A percentile compares a stretch with the other conserved stretches of the same genome.
phyloP scores from a whole-genome alignment of 768 basidiomycete genomes.

The Mycena metata region DNA sequence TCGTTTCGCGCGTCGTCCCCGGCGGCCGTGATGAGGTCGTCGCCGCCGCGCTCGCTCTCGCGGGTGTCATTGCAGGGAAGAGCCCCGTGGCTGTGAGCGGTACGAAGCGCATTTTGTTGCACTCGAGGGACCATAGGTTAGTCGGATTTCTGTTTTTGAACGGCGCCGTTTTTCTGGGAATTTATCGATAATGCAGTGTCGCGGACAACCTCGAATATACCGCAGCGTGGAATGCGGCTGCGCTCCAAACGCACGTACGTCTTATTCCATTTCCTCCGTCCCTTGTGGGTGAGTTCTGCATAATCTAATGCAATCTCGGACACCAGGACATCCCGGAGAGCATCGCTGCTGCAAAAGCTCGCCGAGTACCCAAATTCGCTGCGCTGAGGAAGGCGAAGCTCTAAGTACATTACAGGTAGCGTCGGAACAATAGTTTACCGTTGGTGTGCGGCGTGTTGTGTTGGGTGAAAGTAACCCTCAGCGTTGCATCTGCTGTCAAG shows the following conservation, averaged over 20 bases:
- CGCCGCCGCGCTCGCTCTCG: constrained; percentile 74
- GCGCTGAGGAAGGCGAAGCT: constrained; percentile 3
- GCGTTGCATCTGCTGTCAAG: no score
- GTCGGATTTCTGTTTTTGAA: constrained; percentile 34
- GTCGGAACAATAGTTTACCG: no score
- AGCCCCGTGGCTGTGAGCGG: constrained; percentile 84
- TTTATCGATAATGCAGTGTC: constrained; percentile 4
- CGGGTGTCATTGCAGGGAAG: constrained; percentile 75
- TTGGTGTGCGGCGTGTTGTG: no score
- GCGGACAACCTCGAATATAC: constrained; percentile 31
- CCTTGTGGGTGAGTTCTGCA: not conserved
- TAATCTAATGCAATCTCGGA: no score
- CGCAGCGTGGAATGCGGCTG: constrained; percentile 32
- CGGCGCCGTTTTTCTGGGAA: no score
- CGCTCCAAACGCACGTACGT: constrained; percentile 25
- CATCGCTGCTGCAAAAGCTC: not conserved
- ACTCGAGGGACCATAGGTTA: constrained; percentile 85
- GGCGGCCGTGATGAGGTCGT: constrained; percentile 79
- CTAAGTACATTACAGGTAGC: not conserved
- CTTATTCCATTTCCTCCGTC: not conserved
- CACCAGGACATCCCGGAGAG: constrained; percentile 14
- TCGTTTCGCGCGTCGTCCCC: constrained; percentile 78
- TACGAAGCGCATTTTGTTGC: constrained; percentile 83
- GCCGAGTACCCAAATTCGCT: constrained; percentile 3
- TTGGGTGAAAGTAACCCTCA: no score